Conservation (phyloP, 306 rosid species). For the Styphnolobium japonicum region DNA sequence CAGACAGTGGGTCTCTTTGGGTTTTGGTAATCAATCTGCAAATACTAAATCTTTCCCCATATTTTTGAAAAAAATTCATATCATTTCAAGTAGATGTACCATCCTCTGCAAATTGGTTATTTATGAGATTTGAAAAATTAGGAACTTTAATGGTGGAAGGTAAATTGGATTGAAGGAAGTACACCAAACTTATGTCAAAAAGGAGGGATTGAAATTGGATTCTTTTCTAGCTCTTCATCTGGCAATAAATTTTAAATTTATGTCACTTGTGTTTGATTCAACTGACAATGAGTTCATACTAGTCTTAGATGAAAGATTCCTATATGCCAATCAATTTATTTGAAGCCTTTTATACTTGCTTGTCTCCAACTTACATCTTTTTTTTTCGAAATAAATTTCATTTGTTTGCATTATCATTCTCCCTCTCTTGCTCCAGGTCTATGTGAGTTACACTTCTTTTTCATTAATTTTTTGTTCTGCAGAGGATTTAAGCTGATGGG, state of each 20-base stretch:
- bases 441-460: neutral
- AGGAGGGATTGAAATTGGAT: neutral
- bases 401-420: neutral
- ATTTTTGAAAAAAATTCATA: neutral
- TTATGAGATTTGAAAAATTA: neutral
- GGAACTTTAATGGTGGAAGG: neutral
- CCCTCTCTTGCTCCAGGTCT: neutral
- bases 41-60: neutral
- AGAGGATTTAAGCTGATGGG: constrained; percentile 38
- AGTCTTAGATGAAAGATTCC: neutral
- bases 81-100: neutral
- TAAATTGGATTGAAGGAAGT: neutral
- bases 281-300: neutral
- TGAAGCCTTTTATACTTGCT: neutral
- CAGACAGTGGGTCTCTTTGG: neutral
- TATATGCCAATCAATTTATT: neutral
- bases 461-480: neutral
- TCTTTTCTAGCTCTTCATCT: neutral
- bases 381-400: neutral
- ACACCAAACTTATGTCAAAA: neutral
- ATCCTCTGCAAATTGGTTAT: neutral
- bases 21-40: neutral
- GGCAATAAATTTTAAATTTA: neutral
- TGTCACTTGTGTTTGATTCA: neutral
- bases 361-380: neutral